These are phyloP conservation scores for Apiotrichum domesticum DNA, from an alignment of 1,284 basidiomycete genomes.

Conservation along the genomic window DNA sequence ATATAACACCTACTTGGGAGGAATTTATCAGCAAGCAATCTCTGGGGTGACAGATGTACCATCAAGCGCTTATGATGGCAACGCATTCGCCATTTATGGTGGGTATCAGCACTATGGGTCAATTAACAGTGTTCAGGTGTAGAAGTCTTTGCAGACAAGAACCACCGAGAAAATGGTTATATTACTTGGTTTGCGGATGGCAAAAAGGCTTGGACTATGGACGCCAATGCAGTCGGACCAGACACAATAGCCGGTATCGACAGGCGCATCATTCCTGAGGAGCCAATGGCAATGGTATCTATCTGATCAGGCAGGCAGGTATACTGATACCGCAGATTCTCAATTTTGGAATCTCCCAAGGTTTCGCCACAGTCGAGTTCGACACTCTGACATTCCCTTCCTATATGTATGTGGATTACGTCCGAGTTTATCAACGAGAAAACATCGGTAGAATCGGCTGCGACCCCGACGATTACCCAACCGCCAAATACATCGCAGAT, in stretches of 20 bases:
- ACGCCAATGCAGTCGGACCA: slow-evolving; percentile 61
- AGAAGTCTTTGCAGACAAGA: slow-evolving; percentile 62
- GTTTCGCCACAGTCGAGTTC: slow-evolving; percentile 55
- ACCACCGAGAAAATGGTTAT: slow-evolving; percentile 53
- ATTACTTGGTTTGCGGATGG: slow-evolving; percentile 70
- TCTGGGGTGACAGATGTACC: slow-evolving; percentile 59
- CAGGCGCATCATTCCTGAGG: slow-evolving; percentile 68
- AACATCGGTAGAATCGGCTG: slow-evolving; percentile 68
- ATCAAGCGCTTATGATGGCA: not conserved
- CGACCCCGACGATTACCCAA: slow-evolving; percentile 72
- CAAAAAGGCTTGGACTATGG: slow-evolving; percentile 67
- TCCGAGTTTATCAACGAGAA: slow-evolving; percentile 69
- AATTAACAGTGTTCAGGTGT: slow-evolving; percentile 47
- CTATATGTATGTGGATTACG: slow-evolving; percentile 65
- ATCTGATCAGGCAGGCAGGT: no score
- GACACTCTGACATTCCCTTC: slow-evolving; percentile 61
- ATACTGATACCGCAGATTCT: slow-evolving; percentile 60
- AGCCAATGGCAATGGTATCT: slow-evolving; percentile 61
- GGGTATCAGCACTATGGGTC: slow-evolving; percentile 15
- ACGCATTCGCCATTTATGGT: slow-evolving; percentile 50
- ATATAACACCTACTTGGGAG: slow-evolving; percentile 70
- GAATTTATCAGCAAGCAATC: slow-evolving; percentile 72
- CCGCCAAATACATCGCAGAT: slow-evolving; percentile 47
- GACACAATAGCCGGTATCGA: slow-evolving; percentile 64
- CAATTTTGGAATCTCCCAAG: slow-evolving; percentile 56